Conservation (phyloP, 2,329 filamentous ascomycete species). For the Tolypocladium ophioglossoides region DNA sequence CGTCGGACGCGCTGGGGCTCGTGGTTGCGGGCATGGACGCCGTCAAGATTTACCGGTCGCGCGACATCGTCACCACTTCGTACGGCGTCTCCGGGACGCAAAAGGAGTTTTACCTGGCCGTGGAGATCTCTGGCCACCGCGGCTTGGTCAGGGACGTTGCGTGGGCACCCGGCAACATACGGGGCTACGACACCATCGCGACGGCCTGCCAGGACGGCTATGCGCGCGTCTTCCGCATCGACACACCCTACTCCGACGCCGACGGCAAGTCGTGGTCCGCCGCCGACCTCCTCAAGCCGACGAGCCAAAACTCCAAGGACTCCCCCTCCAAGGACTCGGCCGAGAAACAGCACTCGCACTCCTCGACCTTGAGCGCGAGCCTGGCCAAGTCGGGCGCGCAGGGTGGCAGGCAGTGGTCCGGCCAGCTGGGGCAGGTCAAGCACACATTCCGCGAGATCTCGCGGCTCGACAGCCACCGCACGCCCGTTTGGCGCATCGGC, state of each 20-base stretch:
- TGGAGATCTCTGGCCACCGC: constrained; percentile 62
- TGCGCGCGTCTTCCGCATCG: constrained; percentile 77
- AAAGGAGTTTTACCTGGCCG: constrained; percentile 78
- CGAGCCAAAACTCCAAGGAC: constrained; percentile 13
- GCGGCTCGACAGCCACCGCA: constrained; percentile 55
- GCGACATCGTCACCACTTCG: constrained; percentile 41
- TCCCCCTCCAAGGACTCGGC: constrained; percentile 19
- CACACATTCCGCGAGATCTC: constrained; percentile 56
- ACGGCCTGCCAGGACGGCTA: constrained; percentile 89
- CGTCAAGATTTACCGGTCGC: constrained; percentile 74
- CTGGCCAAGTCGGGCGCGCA: constrained; percentile 36
- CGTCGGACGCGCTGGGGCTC: constrained; percentile 66
- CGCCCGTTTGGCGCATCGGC: constrained; percentile 64
- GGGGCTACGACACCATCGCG: constrained; percentile 82
- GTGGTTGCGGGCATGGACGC: constrained; percentile 79
- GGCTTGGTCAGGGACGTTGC: constrained; percentile 77
- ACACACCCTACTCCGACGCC: constrained; percentile 40
- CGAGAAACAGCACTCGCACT: constrained; percentile 16
- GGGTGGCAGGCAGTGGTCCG: constrained; percentile 41
- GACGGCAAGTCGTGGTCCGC: constrained; percentile 41
- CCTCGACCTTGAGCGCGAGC: constrained; percentile 41
- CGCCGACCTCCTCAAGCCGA: constrained; percentile 30
- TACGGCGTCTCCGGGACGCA: constrained; percentile 43
- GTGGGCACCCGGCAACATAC: constrained; percentile 86
- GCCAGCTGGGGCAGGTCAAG: constrained; percentile 53